These are phyloP conservation scores for Fennellomyces sp. DNA, from an alignment of 371 early-diverging fungal species.

Conservation along the genomic window DNA sequence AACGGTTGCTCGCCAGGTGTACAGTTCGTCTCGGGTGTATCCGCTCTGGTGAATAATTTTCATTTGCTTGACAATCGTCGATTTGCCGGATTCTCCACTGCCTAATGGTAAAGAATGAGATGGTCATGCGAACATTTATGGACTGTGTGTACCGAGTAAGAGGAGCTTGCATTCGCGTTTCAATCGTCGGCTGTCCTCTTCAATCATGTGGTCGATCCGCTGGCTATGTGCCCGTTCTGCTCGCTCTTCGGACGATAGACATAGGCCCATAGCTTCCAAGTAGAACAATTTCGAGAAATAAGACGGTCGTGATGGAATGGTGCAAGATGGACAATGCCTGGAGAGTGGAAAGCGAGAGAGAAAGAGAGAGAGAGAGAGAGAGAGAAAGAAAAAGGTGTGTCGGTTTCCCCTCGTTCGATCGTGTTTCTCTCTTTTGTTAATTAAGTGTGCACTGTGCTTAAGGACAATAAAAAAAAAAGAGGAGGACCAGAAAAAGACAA, in stretches of 20 bases:
- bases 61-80: conserved; percentile 93
- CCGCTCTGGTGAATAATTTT: conserved; percentile 92
- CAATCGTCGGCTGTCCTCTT: conserved; percentile 55
- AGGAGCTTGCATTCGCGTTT: conserved; percentile 74
- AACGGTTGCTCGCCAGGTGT: conserved; percentile 71
- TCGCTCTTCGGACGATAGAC: conserved; percentile 68
- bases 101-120: conserved; percentile 40
- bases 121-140: no score
- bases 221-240: conserved; percentile 56
- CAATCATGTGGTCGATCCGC: conserved; percentile 65
- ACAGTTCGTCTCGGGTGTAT: conserved; percentile 79
- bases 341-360: background rate
- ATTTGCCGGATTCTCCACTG: conserved; percentile 90
- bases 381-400: background rate
- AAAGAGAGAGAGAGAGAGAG: conserved; percentile 1
- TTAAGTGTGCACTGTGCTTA: background rate
- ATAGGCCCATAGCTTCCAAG: conserved; percentile 58
- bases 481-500: background rate
- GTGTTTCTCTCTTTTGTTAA: no score
- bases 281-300: conserved; percentile 12
- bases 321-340: background rate
- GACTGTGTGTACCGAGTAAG: conserved; percentile 60
- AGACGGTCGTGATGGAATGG: conserved; percentile 15
- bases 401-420: no score
- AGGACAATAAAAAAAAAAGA: background rate